Conservation (phyloP, 75 land plant genomes). For the Isoetes taiwanensis region DNA sequence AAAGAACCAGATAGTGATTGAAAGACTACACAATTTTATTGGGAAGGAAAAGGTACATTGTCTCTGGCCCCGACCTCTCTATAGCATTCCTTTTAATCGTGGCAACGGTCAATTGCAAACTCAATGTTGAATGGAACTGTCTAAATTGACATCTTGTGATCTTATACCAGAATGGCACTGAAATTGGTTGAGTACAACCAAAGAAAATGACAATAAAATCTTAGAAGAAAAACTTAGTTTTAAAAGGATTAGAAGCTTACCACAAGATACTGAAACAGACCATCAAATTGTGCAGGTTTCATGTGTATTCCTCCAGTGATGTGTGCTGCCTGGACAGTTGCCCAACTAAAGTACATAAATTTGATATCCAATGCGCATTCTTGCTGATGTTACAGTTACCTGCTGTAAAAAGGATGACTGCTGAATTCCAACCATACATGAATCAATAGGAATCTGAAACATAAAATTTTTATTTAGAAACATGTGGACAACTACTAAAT, state of each 20-base stretch:
- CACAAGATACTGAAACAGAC: constrained; percentile 70
- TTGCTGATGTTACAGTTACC: constrained; percentile 25
- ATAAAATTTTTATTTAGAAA: not conserved
- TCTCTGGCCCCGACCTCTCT: too few species aligned
- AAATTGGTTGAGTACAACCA: too few species aligned
- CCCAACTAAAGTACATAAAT: too few species aligned
- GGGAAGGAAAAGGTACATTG: too few species aligned
- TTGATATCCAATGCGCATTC: not conserved
- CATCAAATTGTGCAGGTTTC: constrained; percentile 75
- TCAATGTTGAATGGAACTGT: too few species aligned
- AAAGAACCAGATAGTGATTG: too few species aligned
- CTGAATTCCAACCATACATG: constrained; percentile 73
- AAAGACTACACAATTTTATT: too few species aligned
- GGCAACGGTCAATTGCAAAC: too few species aligned
- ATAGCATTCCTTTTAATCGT: too few species aligned
- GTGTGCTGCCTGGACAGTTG: constrained; percentile 64
- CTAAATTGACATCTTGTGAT: too few species aligned
- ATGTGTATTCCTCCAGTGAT: constrained; percentile 91
- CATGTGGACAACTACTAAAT: not conserved
- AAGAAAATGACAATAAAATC: not conserved
- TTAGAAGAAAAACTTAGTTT: not conserved
- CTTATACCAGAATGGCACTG: too few species aligned
- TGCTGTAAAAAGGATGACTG: constrained; percentile 90
- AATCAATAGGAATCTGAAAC: constrained; percentile 79
- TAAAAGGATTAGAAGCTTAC: too few species aligned